These are phyloP conservation scores for Paralagenidium karlingii DNA, from an alignment of 352 stramenopile species.

Conservation along the genomic window DNA sequence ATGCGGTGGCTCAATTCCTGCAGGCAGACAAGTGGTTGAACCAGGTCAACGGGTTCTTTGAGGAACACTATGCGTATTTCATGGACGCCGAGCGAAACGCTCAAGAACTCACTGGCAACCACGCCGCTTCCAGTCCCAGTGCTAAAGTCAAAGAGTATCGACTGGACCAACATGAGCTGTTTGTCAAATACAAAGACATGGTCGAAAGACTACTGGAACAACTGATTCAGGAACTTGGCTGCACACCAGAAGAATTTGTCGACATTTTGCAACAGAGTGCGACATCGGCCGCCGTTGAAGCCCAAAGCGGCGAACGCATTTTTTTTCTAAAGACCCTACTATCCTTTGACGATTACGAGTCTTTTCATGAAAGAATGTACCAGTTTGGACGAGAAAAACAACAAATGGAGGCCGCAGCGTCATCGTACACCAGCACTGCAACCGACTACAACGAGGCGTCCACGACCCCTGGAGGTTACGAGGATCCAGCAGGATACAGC, in stretches of 20 bases:
- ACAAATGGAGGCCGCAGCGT: too few species aligned
- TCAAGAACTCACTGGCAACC: slow-evolving; percentile 15
- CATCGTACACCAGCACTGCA: too few species aligned
- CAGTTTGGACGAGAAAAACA: slow-evolving; percentile 32
- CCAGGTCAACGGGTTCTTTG: slow-evolving; percentile 33
- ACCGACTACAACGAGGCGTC: too few species aligned
- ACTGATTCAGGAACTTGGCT: slow-evolving; percentile 44
- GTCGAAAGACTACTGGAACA: slow-evolving; percentile 47
- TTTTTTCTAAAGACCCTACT: slow-evolving; percentile 66
- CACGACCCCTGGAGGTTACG: too few species aligned
- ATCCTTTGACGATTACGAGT: slow-evolving; percentile 50
- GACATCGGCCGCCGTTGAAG: slow-evolving; percentile 11
- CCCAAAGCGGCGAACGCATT: slow-evolving; percentile 23
- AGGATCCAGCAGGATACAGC: too few species aligned
- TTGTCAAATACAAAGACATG: slow-evolving; percentile 56
- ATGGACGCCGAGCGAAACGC: slow-evolving; percentile 9
- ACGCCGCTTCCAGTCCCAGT: too few species aligned
- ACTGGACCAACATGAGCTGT: slow-evolving; percentile 49
- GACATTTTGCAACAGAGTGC: slow-evolving; percentile 26
- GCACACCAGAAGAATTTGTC: slow-evolving; percentile 40
- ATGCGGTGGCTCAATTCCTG: slow-evolving; percentile 60
- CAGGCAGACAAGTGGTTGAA: slow-evolving; percentile 37
- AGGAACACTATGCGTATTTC: slow-evolving; percentile 40
- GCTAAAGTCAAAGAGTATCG: slow-evolving; percentile 19
- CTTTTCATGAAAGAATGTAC: slow-evolving; percentile 42